Base-by-base conservation (phyloP, 345 rosid species). In the Salix brachista region DNA sequence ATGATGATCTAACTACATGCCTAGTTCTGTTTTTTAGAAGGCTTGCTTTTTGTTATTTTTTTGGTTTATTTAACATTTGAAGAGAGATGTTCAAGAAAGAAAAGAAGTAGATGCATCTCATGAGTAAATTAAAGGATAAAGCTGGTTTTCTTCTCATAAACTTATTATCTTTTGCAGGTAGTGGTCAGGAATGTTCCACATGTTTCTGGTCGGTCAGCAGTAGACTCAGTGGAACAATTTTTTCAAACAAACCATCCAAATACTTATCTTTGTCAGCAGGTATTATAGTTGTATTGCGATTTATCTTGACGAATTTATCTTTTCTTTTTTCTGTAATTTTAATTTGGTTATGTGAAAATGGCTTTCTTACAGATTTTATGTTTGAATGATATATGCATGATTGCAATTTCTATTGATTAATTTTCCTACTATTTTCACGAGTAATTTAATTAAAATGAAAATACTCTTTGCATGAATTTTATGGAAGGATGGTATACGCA, bases 241-340 rank as follows among this genome's bases (percentile, higher is more conserved):
- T 96, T 96, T 70, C 87, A 80, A 79, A 91, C 81, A 41, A 96
- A 92, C 84, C 99, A 93, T 80, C 95, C 96, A 34, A 90, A 88
- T 78, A 91, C 90, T 74, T 96, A 93, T 82, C 98, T 93, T 50
- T 88, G 91, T 86, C 98, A 96, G 68, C 98, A 93, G 88, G 99
- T 93, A 70, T 19, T 68, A 37, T 67, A 48, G 39, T 71, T 77
- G 30, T 26, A 18, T 34, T 34, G 50, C 23, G 25, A 50, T 36
- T 39, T 39, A 25, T 71, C 67, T 70, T 41, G 3, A n/a, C 23
- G 14, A 7, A 18, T 32, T 36, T 10, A 13, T 42, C 12, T n/a
- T 9, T 41, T 68, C 1, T 36, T 62, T 50, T 26, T 28, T 46
- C 30, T 30, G 58, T n/a, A 69, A 10, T 48, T 66, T n/a, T 62